Percentiles rank a stretch among this genome's conserved stretches.
Conservation (phyloP, 148 eudicot species). For the Tetragonia tetragonoides region DNA sequence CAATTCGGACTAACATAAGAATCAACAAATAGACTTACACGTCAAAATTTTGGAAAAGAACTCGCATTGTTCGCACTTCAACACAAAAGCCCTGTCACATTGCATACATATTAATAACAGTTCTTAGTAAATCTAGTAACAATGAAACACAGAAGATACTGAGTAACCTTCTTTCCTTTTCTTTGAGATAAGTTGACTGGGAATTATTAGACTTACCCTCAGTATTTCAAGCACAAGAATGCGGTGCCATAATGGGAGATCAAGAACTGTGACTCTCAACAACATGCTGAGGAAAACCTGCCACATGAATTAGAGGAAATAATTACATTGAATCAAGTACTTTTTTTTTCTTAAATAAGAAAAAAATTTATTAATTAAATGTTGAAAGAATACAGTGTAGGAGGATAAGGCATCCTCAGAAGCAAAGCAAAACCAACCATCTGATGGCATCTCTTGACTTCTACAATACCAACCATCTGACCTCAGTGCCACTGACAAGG, state of each 20-base stretch:
- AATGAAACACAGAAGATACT: constrained; percentile 9
- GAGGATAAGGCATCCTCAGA: too few relatives aligned
- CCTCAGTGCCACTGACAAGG: neutral
- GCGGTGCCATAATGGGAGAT: constrained; percentile 94
- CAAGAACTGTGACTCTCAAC: constrained; percentile 84
- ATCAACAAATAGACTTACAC: constrained; percentile 53
- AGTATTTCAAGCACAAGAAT: constrained; percentile 98
- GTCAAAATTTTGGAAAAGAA: constrained; percentile 95
- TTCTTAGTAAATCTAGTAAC: neutral
- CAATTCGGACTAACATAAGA: neutral
- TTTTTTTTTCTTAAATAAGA: too few relatives aligned
- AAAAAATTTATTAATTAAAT: too few relatives aligned
- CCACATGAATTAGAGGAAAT: constrained; percentile 14
- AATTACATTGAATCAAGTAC: neutral
- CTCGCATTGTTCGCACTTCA: constrained; percentile 89
- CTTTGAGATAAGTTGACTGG: neutral
- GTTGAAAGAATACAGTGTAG: too few relatives aligned
- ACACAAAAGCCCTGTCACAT: constrained; percentile 93
- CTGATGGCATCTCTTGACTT: too few relatives aligned
- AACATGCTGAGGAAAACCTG: constrained; percentile 98
- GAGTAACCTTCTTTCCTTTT: neutral
- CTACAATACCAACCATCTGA: too few relatives aligned
- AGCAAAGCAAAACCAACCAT: too few relatives aligned
- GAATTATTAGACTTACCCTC: constrained; percentile 57
- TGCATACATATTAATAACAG: constrained; percentile 16